Base-by-base conservation (phyloP, 768 basidiomycete species). In the Tulasnella sp. region DNA sequence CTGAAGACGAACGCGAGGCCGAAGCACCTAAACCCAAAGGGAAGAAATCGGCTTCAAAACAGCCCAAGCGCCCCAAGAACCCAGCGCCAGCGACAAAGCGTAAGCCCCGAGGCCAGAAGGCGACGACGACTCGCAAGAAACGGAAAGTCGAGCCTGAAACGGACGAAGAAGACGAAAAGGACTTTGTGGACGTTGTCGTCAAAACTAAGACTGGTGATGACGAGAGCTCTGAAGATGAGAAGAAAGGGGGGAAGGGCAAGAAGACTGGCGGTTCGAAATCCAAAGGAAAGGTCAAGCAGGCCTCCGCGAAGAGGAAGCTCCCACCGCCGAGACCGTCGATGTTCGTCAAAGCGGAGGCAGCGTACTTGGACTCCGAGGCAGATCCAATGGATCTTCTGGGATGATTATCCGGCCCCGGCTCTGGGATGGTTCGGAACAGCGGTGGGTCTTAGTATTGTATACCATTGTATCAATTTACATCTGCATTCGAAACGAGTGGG, bases 251-350 rank as follows among this genome's bases (percentile, higher is more conserved):
- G 36, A 49, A 70, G 69, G 25, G 49, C 31, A 49, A 42, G 40
- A 72, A 72, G 71, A 71, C 25, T 11, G 39, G 25, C 3, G 25
- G 40, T n/a, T 40, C 39, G n/a, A 72, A 19, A 40, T 31, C 71
- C 22, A 49, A 42, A 3, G 71, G 39, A 31, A 42, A 42, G 11
- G 25, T 4, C 25, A 45, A 38, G 71, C 22, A 22, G 22, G 71
- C 71, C 15, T 6, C 31, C 3, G 29, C 39, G 37, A 72, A 42
- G 71, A 72, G 49, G 71, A 72, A 72, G 29, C 37, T 39, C 25
- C 71, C 71, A 39, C 37, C 71, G n/a, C 71, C 71, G 31, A 40
- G 71, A 31, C 39, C 39, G 40, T 72, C 71, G 14, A 72, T 72
- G 71, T 72, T 72, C 22, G 71, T 49, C 29, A 40, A 49, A 45